Evolutionary conservation across 163 green algal species (phyloP).

Genomic region (Volvox carteri): DNA sequence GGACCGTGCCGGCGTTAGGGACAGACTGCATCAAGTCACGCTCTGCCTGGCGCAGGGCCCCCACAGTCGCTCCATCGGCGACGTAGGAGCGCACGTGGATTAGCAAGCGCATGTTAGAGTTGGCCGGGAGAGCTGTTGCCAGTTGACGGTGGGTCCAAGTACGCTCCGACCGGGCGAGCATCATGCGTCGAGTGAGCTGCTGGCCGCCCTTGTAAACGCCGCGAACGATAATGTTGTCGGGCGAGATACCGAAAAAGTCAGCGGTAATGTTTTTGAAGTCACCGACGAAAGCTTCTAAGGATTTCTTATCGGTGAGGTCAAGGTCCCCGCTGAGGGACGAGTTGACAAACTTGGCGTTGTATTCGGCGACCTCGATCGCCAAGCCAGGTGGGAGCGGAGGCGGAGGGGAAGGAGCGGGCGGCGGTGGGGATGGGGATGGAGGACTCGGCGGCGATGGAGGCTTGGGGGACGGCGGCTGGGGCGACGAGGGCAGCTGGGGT

Average conservation of each 20-base stretch:
- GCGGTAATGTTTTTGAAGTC: conserved; percentile 1
- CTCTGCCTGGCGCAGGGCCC: background rate
- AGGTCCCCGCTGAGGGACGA: conserved; percentile 11
- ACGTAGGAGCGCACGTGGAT: background rate
- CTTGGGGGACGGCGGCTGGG: too few species aligned
- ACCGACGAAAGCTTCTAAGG: background rate
- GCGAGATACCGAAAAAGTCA: background rate
- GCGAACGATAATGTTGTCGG: background rate
- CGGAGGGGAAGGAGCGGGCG: background rate
- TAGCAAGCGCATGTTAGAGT: conserved; percentile 4
- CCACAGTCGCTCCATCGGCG: background rate
- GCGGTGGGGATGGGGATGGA: too few species aligned
- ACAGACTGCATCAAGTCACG: background rate
- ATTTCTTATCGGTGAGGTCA: background rate
- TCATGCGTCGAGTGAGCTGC: background rate
- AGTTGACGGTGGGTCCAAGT: conserved; percentile 10
- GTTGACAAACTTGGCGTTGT: conserved; percentile 34
- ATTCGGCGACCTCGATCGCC: background rate
- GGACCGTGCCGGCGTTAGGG: background rate
- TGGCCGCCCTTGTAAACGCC: conserved; percentile 28
- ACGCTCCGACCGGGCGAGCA: background rate
- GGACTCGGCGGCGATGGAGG: too few species aligned
- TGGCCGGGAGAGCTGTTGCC: background rate
- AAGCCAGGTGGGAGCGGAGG: conserved; percentile 22
- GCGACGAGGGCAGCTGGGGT: too few species aligned